Evolutionary conservation across 2,329 filamentous ascomycete genomes (phyloP).

Genomic region (Calonectria pteridis): DNA sequence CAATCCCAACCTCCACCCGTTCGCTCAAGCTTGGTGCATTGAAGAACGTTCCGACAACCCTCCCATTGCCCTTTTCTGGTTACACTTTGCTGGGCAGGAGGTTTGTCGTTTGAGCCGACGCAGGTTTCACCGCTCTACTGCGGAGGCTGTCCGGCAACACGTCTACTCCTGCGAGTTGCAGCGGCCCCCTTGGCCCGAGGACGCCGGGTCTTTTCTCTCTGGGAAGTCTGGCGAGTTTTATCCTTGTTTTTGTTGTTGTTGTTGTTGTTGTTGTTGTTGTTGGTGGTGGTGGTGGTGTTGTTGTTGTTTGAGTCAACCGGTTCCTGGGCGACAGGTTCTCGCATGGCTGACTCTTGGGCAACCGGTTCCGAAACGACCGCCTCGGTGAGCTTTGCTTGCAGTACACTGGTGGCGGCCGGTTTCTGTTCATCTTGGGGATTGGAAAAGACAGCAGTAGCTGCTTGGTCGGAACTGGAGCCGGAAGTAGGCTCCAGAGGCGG

Average conservation of each 20-base stretch:
- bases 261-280: too few species aligned
- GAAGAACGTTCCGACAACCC: not conserved
- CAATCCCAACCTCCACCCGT: not conserved
- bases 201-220: not conserved
- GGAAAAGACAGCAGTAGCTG: not conserved
- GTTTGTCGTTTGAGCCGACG: not conserved
- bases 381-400: not conserved
- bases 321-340: not conserved
- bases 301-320: not conserved
- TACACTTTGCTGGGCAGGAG: not conserved
- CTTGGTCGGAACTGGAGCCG: not conserved
- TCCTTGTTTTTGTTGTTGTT: not conserved
- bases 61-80: not conserved
- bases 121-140: not conserved
- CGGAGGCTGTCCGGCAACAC: not conserved
- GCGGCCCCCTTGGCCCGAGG: not conserved
- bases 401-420: not conserved
- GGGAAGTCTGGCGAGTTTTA: not conserved
- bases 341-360: not conserved
- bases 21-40: not conserved
- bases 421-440: not conserved
- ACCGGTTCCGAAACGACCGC: not conserved
- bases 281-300: too few species aligned
- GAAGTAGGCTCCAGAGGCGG: not conserved
- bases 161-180: not conserved